Percentiles rank a stretch among this genome's conserved stretches.
Evolutionary conservation across 2,329 filamentous ascomycete species (phyloP).

Genomic region (Alternaria tenuissima): DNA sequence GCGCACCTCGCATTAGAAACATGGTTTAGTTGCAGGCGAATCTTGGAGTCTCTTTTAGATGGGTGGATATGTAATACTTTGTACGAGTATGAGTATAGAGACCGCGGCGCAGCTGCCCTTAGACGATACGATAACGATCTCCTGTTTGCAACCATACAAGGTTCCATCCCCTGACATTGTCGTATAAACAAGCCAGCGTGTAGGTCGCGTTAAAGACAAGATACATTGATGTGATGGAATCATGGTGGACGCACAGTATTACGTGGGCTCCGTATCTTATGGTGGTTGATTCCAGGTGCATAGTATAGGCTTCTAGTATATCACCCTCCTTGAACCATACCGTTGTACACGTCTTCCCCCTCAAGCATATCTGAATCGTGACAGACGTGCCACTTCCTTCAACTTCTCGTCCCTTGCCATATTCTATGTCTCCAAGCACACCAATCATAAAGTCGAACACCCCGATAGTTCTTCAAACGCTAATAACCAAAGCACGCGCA

Average conservation of each 20-base stretch:
- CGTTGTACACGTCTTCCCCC: not conserved
- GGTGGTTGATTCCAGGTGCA: not conserved
- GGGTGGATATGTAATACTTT: not conserved
- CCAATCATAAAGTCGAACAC: not conserved
- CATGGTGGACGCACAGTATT: no score
- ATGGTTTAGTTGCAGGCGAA: constrained; percentile 2
- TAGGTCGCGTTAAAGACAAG: no score
- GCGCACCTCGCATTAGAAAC: constrained; percentile 4
- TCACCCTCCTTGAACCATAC: not conserved
- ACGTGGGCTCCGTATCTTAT: no score
- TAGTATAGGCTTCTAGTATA: not conserved
- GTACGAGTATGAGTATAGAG: not conserved
- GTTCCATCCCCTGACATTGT: not conserved
- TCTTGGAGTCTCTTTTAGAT: constrained; percentile 5
- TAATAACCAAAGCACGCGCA: not conserved
- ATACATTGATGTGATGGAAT: no score
- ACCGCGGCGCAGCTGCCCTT: not conserved
- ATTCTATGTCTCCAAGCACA: not conserved
- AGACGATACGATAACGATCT: constrained; percentile 6
- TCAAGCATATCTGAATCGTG: not conserved
- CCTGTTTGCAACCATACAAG: not conserved
- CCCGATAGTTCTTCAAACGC: not conserved
- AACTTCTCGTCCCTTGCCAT: not conserved
- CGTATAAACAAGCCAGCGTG: not conserved
- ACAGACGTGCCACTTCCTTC: not conserved